phyloP scores from a whole-genome alignment of 495 filamentous ascomycete genomes.

The Penicillium dipodomyicola region DNA sequence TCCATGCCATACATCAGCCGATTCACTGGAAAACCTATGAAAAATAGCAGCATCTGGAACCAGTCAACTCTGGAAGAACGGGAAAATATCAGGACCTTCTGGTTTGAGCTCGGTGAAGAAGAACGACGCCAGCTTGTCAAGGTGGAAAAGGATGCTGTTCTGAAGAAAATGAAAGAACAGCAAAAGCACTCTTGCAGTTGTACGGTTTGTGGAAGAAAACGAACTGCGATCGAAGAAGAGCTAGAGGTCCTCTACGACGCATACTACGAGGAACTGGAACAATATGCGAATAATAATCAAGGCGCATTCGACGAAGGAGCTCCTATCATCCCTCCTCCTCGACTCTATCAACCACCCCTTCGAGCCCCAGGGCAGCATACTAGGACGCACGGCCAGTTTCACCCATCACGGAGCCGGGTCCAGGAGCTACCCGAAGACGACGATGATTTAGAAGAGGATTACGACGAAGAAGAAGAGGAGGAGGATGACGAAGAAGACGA shows the following conservation, averaged over 20 bases:
- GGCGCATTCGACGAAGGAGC: slow-evolving; percentile 53
- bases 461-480: slow-evolving; percentile 50
- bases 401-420: slow-evolving; percentile 49
- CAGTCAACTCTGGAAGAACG: slow-evolving; percentile 89
- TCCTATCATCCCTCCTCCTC: slow-evolving; percentile 65
- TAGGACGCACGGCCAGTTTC: slow-evolving; percentile 47
- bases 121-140: slow-evolving; percentile 93
- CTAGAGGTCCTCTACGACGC: slow-evolving; percentile 98
- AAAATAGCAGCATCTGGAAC: slow-evolving; percentile 90
- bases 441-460: slow-evolving; percentile 59
- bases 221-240: slow-evolving; percentile 97
- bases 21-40: slow-evolving; percentile 39
- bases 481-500: slow-evolving; percentile 58
- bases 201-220: slow-evolving; percentile 93
- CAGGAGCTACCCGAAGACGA: slow-evolving; percentile 69
- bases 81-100: slow-evolving; percentile 96
- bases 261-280: slow-evolving; percentile 97
- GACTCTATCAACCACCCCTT: slow-evolving; percentile 49
- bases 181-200: slow-evolving; percentile 99
- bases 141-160: slow-evolving; percentile 96
- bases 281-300: slow-evolving; percentile 90
- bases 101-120: slow-evolving; percentile 92
- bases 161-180: slow-evolving; percentile 99
- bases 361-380: slow-evolving; percentile 45
- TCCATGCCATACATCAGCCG: slow-evolving; percentile 27